A percentile compares a stretch with the other conserved stretches of the same genome.
Evolutionary conservation across 345 rosid species (phyloP).

Genomic region (Eucalyptus cladocalyx): DNA sequence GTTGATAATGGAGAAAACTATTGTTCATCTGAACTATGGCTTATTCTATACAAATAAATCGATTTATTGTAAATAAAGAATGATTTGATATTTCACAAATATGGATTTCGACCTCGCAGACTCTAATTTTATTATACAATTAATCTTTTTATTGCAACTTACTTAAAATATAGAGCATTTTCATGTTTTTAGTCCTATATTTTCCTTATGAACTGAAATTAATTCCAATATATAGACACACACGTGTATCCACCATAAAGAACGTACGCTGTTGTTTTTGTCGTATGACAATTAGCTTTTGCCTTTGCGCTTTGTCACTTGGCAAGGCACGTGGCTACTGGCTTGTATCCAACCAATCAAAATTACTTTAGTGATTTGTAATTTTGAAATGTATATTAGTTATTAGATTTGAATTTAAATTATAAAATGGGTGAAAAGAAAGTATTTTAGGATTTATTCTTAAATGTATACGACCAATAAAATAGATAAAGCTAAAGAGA

Average conservation of each 20-base stretch:
- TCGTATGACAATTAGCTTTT: not conserved
- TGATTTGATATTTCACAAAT: not conserved
- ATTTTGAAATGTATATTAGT: not conserved
- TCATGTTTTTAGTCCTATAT: not conserved
- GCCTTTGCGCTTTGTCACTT: not conserved
- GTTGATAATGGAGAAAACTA: not conserved
- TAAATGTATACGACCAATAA: not conserved
- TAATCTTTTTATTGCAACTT: not conserved
- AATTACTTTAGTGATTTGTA: not conserved
- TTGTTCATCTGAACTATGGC: rapidly evolving
- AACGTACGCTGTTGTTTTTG: not conserved
- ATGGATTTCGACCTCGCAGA: not conserved
- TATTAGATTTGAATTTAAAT: not conserved
- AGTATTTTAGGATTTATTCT: not conserved
- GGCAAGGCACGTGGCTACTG: not conserved
- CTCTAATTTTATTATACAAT: not conserved
- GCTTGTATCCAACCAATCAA: not conserved
- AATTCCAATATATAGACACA: not conserved
- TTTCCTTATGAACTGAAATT: not conserved
- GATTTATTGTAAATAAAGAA: not conserved
- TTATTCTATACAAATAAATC: not conserved
- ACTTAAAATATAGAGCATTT: not conserved
- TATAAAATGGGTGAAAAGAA: not conserved
- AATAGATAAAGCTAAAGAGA: not conserved
- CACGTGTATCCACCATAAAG: not conserved